Evolutionary conservation across 129 eudicot genomes (phyloP).

Genomic region (Silybum marianum): DNA sequence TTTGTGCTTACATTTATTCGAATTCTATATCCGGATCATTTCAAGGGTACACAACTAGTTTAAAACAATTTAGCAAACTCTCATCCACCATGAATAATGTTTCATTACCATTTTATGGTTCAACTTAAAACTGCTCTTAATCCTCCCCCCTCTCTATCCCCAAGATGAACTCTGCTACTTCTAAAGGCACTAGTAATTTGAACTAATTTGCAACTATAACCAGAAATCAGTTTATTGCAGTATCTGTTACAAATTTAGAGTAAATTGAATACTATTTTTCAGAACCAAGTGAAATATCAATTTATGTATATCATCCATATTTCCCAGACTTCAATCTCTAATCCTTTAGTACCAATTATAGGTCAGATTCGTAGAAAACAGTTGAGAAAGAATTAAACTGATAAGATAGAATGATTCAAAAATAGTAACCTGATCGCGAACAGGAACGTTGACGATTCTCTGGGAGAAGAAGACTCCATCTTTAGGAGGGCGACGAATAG

Average conservation of each 20-base stretch:
- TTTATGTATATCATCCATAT: neutral
- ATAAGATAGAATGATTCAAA: neutral
- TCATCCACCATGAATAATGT: too few species aligned
- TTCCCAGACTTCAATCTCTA: neutral
- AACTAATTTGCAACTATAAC: neutral
- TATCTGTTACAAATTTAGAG: too few species aligned
- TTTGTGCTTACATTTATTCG: too few species aligned
- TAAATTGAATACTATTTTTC: neutral
- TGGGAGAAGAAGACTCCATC: conserved; percentile 51
- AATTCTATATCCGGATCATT: too few species aligned
- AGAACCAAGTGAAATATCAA: neutral
- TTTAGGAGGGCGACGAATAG: conserved; percentile 65
- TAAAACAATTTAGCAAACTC: too few species aligned
- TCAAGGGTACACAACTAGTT: too few species aligned
- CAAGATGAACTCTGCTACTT: neutral
- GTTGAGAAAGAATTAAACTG: neutral
- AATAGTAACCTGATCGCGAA: conserved; percentile 78
- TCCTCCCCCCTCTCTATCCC: too few species aligned
- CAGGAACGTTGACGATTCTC: conserved; percentile 63
- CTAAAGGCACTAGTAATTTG: neutral
- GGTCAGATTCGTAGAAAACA: neutral
- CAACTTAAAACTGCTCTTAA: too few species aligned
- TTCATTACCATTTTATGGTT: too few species aligned
- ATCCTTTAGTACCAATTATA: neutral
- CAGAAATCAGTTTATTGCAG: neutral